Evolutionary conservation across 345 rosid genomes (phyloP).

Genomic region (Acer negundo): DNA sequence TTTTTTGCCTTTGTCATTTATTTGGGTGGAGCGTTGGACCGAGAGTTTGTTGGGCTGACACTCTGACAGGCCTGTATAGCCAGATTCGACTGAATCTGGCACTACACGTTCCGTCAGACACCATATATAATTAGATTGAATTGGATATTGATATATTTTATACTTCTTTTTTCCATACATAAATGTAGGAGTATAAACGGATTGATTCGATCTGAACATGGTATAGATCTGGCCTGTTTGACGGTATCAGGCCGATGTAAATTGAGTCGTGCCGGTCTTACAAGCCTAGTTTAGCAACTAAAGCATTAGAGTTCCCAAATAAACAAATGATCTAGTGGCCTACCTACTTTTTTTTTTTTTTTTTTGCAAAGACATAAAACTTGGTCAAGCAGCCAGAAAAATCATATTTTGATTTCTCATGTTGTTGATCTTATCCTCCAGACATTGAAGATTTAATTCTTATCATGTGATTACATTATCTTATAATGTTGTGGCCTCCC

Average conservation of each 20-base stretch:
- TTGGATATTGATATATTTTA: too few relatives aligned
- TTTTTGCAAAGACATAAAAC: slow-evolving; percentile 10
- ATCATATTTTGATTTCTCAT: neutral
- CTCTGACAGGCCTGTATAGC: neutral
- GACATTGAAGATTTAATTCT: slow-evolving; percentile 5
- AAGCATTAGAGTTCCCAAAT: neutral
- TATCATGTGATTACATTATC: neutral
- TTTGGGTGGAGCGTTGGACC: neutral
- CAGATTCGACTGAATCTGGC: neutral
- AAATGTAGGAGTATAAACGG: too few relatives aligned
- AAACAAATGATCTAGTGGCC: neutral
- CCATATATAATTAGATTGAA: too few relatives aligned
- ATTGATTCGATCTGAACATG: too few relatives aligned
- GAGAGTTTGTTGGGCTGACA: neutral
- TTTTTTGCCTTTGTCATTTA: neutral
- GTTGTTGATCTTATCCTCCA: slow-evolving; percentile 18
- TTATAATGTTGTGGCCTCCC: too few relatives aligned
- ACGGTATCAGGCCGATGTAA: neutral
- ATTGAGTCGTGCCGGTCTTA: too few relatives aligned
- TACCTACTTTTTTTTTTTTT: neutral
- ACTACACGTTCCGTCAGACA: too few relatives aligned
- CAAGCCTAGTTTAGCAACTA: too few relatives aligned
- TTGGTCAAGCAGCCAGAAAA: slow-evolving; percentile 11
- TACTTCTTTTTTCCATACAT: too few relatives aligned
- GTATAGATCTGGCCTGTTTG: neutral